These are phyloP conservation scores for Physcia stellaris DNA, from an alignment of 495 filamentous ascomycete genomes.

Conservation along the genomic window DNA sequence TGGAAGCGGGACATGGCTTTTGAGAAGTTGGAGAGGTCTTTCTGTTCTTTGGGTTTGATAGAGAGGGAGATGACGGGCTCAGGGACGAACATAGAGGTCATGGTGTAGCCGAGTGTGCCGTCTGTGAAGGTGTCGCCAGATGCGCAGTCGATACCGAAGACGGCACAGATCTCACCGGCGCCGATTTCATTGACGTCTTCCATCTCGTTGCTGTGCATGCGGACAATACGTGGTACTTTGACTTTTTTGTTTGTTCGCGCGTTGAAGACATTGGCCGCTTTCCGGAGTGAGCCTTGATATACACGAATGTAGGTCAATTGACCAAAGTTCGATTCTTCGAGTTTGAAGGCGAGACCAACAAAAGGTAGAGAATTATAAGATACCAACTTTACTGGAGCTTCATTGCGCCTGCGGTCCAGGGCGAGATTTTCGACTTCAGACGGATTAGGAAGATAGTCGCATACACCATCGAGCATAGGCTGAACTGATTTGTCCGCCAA, in stretches of 20 bases:
- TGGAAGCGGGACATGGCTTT: slow-evolving; percentile 99
- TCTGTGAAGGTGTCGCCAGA: slow-evolving; percentile 98
- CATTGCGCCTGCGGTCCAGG: slow-evolving; percentile 65
- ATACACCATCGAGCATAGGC: slow-evolving; percentile 92
- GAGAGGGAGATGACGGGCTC: slow-evolving; percentile 96
- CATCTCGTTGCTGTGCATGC: slow-evolving; percentile 99
- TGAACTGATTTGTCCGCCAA: slow-evolving; percentile 92
- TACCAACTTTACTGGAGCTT: slow-evolving; percentile 70
- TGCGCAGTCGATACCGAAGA: slow-evolving; percentile 96
- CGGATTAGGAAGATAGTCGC: slow-evolving; percentile 93
- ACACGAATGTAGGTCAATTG: slow-evolving; percentile 98
- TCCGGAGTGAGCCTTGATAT: slow-evolving; percentile 85
- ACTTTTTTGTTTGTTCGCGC: slow-evolving; percentile 90
- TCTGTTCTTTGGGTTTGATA: slow-evolving; percentile 90
- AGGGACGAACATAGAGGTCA: slow-evolving; percentile 98
- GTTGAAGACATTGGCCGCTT: slow-evolving; percentile 84
- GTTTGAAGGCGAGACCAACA: slow-evolving; percentile 94
- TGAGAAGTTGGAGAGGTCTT: slow-evolving; percentile 86
- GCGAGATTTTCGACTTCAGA: slow-evolving; percentile 80
- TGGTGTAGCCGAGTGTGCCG: slow-evolving; percentile 79
- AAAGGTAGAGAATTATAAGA: slow-evolving; percentile 89
- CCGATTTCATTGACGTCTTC: slow-evolving; percentile 87
- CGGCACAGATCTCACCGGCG: slow-evolving; percentile 94
- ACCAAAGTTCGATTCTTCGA: slow-evolving; percentile 97
- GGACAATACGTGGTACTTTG: slow-evolving; percentile 91